These are phyloP conservation scores for Boletus vermiculosoides DNA, from an alignment of 768 basidiomycete genomes.

Conservation along the genomic window DNA sequence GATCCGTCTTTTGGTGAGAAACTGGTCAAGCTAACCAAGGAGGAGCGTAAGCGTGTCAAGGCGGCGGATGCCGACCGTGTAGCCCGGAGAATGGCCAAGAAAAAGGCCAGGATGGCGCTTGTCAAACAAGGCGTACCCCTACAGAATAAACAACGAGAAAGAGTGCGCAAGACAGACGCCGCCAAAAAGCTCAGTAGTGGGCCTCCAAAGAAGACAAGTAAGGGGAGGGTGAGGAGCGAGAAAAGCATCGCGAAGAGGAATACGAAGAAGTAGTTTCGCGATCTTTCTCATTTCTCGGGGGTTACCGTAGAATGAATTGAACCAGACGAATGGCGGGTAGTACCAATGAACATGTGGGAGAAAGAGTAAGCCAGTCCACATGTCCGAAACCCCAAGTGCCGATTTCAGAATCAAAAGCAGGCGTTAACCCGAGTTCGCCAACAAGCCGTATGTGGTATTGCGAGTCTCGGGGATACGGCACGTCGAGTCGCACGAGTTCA, in stretches of 20 bases:
- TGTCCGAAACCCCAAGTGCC: background rate
- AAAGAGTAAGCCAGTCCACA: background rate
- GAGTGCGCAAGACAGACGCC: slow-evolving; percentile 42
- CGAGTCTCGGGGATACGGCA: background rate
- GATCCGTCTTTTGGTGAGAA: slow-evolving; percentile 80
- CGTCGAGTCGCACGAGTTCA: background rate
- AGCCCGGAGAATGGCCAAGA: slow-evolving; percentile 85
- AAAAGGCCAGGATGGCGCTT: slow-evolving; percentile 66
- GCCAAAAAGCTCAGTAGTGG: slow-evolving; percentile 22
- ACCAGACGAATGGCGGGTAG: background rate
- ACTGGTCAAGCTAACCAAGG: slow-evolving; percentile 75
- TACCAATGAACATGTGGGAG: background rate
- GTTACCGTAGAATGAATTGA: background rate
- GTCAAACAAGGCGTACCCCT: slow-evolving; percentile 38
- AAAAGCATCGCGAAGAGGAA: slow-evolving; percentile 55
- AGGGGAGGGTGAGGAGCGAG: slow-evolving; percentile 52
- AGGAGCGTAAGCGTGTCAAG: slow-evolving; percentile 84
- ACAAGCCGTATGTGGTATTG: background rate
- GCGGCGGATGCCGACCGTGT: slow-evolving; percentile 75
- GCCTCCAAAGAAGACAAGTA: slow-evolving; percentile 32
- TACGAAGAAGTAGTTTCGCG: slow-evolving; percentile 47
- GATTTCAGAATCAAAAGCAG: background rate
- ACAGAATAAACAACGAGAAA: slow-evolving; percentile 44
- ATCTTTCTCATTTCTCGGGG: background rate
- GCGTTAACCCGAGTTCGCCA: background rate